These are phyloP conservation scores for Lyophyllum semitale DNA, from an alignment of 768 basidiomycete genomes.

Conservation along the genomic window DNA sequence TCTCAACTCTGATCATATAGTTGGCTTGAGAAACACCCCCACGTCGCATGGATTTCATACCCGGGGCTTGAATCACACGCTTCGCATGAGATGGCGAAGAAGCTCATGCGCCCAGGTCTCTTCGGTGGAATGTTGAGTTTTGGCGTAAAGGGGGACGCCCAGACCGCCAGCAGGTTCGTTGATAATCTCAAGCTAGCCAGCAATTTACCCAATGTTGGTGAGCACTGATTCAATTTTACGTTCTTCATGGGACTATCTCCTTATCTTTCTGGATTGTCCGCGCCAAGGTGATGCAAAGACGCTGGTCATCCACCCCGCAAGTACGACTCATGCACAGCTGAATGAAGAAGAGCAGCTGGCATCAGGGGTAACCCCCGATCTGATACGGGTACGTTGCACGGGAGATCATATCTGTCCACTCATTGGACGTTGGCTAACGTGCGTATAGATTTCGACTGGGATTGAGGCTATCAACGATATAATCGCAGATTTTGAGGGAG, in stretches of 20 bases:
- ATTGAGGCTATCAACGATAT: constrained; percentile 37
- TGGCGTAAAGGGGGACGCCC: constrained; percentile 63
- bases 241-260: not conserved
- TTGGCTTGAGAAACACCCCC: constrained; percentile 65
- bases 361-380: constrained; percentile 74
- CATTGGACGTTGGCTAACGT: not conserved
- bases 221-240: constrained; percentile 15
- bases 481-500: constrained; percentile 39
- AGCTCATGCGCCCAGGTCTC: constrained; percentile 51
- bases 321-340: constrained; percentile 77
- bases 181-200: constrained; percentile 73
- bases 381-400: constrained; percentile 60
- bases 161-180: constrained; percentile 58
- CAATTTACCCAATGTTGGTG: constrained; percentile 72
- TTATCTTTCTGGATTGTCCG: not conserved
- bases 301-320: constrained; percentile 76
- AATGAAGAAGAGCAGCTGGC: constrained; percentile 57
- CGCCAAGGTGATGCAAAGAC: constrained; percentile 69
- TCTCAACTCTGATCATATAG: constrained; percentile 19
- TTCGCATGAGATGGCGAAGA: constrained; percentile 59
- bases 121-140: constrained; percentile 81
- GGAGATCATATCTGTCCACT: not conserved
- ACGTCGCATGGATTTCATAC: constrained; percentile 79
- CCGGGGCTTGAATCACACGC: constrained; percentile 66
- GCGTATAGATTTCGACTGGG: constrained; percentile 28